These are phyloP conservation scores for Ascochyta viciae-villosae DNA, from an alignment of 2,329 filamentous ascomycete genomes.

Conservation along the genomic window DNA sequence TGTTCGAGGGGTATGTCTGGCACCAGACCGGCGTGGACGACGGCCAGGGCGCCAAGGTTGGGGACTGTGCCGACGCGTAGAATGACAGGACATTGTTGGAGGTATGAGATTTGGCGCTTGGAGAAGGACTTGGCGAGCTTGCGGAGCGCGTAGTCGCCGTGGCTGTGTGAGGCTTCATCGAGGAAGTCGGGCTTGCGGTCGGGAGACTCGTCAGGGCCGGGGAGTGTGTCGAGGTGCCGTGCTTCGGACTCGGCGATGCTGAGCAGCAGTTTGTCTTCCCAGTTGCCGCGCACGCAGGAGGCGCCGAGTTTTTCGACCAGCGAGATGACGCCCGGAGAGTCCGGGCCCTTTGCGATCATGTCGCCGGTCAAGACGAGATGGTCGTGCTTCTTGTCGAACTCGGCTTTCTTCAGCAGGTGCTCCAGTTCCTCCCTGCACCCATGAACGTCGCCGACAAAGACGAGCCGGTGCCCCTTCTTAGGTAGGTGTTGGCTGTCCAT, in stretches of 20 bases:
- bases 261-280: conserved; percentile 86
- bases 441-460: conserved; percentile 92
- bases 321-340: conserved; percentile 79
- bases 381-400: conserved; percentile 66
- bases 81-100: conserved; percentile 78
- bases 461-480: conserved; percentile 63
- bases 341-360: conserved; percentile 80
- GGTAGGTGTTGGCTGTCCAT: conserved; percentile 59
- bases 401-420: conserved; percentile 69
- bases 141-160: conserved; percentile 51
- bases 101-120: conserved; percentile 70
- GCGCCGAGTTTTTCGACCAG: conserved; percentile 76
- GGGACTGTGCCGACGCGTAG: conserved; percentile 71
- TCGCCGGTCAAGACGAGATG: conserved; percentile 50
- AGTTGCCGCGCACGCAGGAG: conserved; percentile 86
- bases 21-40: conserved; percentile 86
- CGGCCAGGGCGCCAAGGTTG: conserved; percentile 68
- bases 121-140: conserved; percentile 65
- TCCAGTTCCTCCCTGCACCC: conserved; percentile 73
- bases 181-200: conserved; percentile 37
- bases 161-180: conserved; percentile 40
- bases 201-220: conserved; percentile 42
- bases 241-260: conserved; percentile 57
- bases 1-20: conserved; percentile 73
- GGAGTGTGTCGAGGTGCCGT: conserved; percentile 27